phyloP scores from a whole-genome alignment of 2,329 filamentous ascomycete genomes.

The Tympanopsis confertula region DNA sequence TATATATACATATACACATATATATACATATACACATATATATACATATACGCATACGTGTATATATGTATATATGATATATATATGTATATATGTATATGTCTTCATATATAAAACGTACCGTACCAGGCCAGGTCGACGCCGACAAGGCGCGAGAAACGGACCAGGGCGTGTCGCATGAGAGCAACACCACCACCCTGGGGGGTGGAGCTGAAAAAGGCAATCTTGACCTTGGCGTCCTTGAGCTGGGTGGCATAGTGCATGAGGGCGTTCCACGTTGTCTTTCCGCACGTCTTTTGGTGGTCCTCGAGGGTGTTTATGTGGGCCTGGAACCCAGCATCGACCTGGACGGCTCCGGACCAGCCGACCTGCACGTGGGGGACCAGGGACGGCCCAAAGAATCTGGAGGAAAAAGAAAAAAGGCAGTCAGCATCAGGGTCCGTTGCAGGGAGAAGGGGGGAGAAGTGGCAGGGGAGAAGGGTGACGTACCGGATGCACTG shows the following conservation, averaged over 20 bases:
- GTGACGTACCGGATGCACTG: background rate
- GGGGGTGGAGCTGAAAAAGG: constrained; percentile 54
- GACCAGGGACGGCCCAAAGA: background rate
- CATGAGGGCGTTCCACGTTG: constrained; percentile 43
- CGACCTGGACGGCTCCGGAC: constrained; percentile 44
- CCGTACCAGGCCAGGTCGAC: constrained; percentile 66
- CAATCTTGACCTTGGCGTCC: constrained; percentile 40
- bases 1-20: background rate
- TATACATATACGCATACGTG: constrained; percentile 7
- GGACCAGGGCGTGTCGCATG: constrained; percentile 58
- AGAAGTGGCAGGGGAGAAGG: too few species aligned
- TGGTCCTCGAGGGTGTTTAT: constrained; percentile 39
- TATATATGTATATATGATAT: too few species aligned
- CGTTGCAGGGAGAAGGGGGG: too few species aligned
- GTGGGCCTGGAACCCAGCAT: constrained; percentile 35
- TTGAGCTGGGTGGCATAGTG: constrained; percentile 42
- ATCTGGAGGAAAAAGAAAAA: background rate
- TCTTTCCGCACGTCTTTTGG: constrained; percentile 31
- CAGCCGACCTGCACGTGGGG: constrained; percentile 28
- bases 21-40: constrained; percentile 8
- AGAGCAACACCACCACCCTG: constrained; percentile 55
- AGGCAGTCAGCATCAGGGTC: background rate
- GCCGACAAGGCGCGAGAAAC: constrained; percentile 55
- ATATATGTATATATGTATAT: too few species aligned
- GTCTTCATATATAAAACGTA: too few species aligned